Base-by-base conservation (phyloP, 1,284 basidiomycete species). In the Pholiota adiposa region DNA sequence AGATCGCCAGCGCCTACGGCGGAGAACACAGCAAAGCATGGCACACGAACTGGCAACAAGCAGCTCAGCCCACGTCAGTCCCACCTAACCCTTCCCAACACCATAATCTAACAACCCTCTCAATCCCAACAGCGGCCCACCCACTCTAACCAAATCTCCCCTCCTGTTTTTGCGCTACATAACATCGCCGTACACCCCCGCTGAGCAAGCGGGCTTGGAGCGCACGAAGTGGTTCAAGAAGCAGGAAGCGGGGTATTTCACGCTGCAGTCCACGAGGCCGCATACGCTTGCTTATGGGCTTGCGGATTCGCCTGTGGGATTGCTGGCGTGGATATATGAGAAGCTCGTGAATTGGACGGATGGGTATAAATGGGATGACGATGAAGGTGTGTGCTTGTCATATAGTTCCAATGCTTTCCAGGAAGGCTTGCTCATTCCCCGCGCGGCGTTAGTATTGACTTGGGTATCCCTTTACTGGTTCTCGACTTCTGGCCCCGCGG, bases 391-490 rank as follows among this genome's bases (percentile, higher is more conserved):
- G 48, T 52, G 43, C 44, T 6, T 0, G 0, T n/a, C 36, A n/a
- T n/a, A n/a, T 34, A 36, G 18, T 38, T 21, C 40, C 21, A 9
- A 40, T 8, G 6, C 21, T 19, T 9, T 38, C 6, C 6, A 7
- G 36, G 6, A 12, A 34, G 7, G 5, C 33, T 19, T 31, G 21
- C 29, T 54, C 19, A 54, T 38, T n/a, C n/a, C n/a, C n/a, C n/a
- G n/a, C n/a, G n/a, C 12, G 16, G 7, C 27, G 33, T n/a, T 8
- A 86, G 85, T 85, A 2, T 66, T 87, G 25, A 84, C 79, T 1
- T 87, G 84, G 85, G 67, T 87, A 11, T 85, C 84, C 0, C 74
- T 86, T 21, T 85, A 83, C 64, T 83, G 79, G 76, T 86, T 87
- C 69, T 86, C 85, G 1, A 75, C 78, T 11, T 75, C 78, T 0